These are phyloP conservation scores for Penicillium hordei DNA, from an alignment of 2,329 filamentous ascomycete genomes.

Conservation along the genomic window DNA sequence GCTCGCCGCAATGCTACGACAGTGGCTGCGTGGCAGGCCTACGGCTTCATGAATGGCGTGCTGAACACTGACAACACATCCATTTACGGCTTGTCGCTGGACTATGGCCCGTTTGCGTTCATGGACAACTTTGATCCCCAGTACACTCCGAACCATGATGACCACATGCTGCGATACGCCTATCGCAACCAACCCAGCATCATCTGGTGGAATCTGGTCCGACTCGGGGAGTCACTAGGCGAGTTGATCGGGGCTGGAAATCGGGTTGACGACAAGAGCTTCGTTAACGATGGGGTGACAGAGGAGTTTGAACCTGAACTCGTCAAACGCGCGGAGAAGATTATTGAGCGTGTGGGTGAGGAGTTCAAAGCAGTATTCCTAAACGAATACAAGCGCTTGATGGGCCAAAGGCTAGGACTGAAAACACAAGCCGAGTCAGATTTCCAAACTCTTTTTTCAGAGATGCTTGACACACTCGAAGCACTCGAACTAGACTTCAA, in stretches of 20 bases:
- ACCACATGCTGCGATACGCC: constrained; percentile 79
- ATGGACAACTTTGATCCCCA: constrained; percentile 93
- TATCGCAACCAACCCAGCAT: constrained; percentile 94
- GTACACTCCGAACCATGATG: constrained; percentile 97
- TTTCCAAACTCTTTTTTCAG: constrained; percentile 79
- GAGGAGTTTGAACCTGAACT: constrained; percentile 69
- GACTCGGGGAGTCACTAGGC: constrained; percentile 83
- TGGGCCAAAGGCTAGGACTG: constrained; percentile 77
- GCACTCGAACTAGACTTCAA: constrained; percentile 86
- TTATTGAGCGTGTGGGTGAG: constrained; percentile 78
- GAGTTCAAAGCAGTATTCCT: constrained; percentile 89
- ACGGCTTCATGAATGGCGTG: constrained; percentile 99
- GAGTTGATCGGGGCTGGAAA: constrained; percentile 80
- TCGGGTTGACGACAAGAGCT: constrained; percentile 68
- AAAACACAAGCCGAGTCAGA: constrained; percentile 68
- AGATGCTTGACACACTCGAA: constrained; percentile 78
- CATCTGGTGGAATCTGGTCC: constrained; percentile 98
- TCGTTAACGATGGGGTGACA: constrained; percentile 69
- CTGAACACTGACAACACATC: constrained; percentile 98
- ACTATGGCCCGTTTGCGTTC: constrained; percentile 96
- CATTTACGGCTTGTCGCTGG: constrained; percentile 81
- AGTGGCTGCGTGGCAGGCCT: constrained; percentile 93
- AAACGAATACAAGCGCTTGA: constrained; percentile 82
- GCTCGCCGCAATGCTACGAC: constrained; percentile 80
- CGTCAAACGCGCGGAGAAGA: constrained; percentile 73